Base-by-base conservation (phyloP, 352 stramenopile species). In the Phytophthora capsici region DNA sequence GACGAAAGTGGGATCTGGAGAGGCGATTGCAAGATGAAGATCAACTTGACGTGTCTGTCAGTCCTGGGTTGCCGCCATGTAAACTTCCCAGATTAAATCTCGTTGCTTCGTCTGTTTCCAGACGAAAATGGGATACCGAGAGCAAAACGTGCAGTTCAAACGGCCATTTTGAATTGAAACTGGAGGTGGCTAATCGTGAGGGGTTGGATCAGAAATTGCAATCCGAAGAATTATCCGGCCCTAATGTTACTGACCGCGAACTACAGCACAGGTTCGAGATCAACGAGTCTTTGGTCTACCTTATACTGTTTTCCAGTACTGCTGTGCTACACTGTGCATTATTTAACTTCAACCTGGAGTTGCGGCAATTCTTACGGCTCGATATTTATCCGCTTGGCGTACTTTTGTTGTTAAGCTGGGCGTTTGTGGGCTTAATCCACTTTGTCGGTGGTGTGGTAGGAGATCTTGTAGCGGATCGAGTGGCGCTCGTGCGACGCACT, bases 301-400 rank as follows among this genome's bases (percentile, higher is more conserved):
- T 64, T 17, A 45, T 86, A n/a, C 45, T 88, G 25, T 89, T 90
- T 48, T 55, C 73, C 19, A 93, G 78, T 59, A 80, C 78, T 0
- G 73, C 79, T 45, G 74, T 78, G 44, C 51, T 90, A 9, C 84
- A 93, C 49, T 90, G 77, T 37, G 76, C 76, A 28, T 70, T 89
- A 34, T 89, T 90, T 64, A 88, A 85, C 54, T 83, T 89, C 37
- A 86, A 73, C 51, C 59, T 72, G 16, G 77, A 78, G 14, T 17
- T 93, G 12, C 77, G 80, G 3, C 71, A 66, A 28, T 73, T 81
- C 7, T 72, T 90, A 26, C 55, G 30, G 9, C 66, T 91, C 37
- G 77, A 93, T 3, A 47, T 53, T 26, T 63, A 82, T 7, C 81
- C 84, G 13, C 77, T 93, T 16, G 80, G 84, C 2, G 46, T 89